Base-by-base conservation (phyloP, 164 flowering plant genomes). In the Litsea cubeba region DNA sequence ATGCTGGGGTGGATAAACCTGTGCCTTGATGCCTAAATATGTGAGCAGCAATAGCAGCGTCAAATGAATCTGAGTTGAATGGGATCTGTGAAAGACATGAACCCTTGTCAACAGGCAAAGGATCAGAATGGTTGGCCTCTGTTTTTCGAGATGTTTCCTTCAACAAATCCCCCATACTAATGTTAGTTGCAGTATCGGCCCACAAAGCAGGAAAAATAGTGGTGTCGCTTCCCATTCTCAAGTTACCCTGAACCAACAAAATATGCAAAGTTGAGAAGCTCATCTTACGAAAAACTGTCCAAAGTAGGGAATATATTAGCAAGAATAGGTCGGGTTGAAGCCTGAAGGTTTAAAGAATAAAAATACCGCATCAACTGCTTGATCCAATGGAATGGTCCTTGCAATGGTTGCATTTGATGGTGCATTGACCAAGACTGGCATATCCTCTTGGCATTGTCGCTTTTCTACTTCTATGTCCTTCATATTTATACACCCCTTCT, bases 31-130 rank as follows among this genome's bases (percentile, higher is more conserved):
- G 87, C 72, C 77, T 79, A 68, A 76, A 79, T 64, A 91, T 81
- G 82, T 89, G 98, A 40, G 96, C 97, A 84, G 99, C 99, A 80
- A 95, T 90, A 32, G 96, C 98, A 70, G 96, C 98, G 83, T 95
- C 99, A 77, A 95, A 93, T 10, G 99, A 95, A 79, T 95, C 97
- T 74, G 92, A 89, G 72, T 83, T 85, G 79, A 91, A 89, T 35
- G 98, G 84, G 26, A 77, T 77, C 84, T 87, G 94, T 72, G 79
- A 88, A 76, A 81, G 80, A 77, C 81, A 81, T 14, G 74, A 83
- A 69, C 82, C 81, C 54, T 82, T 79, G 76, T 74, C 84, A 18
- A 72, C 70, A 67, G 80, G 77, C 70, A 23, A 81, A 80, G 25
- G 63, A 35, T 54, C 83, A 77, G 71, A 62, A n/a, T 12, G 14